Evolutionary conservation across 768 basidiomycete species (phyloP), one percentile per base, ranked within the genome.

Genomic region (Podaxis rugospora): DNA sequence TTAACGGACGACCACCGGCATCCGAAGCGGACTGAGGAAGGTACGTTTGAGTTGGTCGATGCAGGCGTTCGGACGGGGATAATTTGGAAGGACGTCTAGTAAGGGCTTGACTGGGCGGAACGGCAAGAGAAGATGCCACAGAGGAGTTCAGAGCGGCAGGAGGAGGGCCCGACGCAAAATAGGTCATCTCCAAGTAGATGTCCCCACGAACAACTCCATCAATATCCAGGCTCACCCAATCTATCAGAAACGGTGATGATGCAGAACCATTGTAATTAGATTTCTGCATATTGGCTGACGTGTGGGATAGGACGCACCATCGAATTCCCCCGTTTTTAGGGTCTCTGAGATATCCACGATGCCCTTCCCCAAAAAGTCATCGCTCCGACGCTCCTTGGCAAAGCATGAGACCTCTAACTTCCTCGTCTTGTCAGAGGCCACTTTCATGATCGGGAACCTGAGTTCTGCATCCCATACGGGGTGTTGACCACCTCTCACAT

Each of bases 381-480:
- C 87, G 27, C 83, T 81, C 65, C 74, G 76, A 7, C 83, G 78
- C 67, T 96, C 95, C 67, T 92, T 86, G 16, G 92, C 83, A 76
- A 83, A 96, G 68, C 92, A 93, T 13, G 87, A 82, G 1, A 96
- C 78, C 64, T 88, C 85, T 44, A 97, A 70, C 55, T 79, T 83
- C 70, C 88, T 76, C 64, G 78, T 76, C 64, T 85, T 85, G 36
- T 83, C 82, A 7, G 69, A 71, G 0, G 70, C 64, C n/a, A 83
- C 81, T 66, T 84, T 85, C 65, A 82, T 71, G 51, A 98, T 79
- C 4, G 87, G 81, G 71, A 94, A 87, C 46, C 93, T 84, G 55
- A 95, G 72, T 72, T 97, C 94, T 36, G 86, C 86, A 69, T 97
- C 95, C 93, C 95, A 98, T 62, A 88, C 84, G 1, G 95, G 95